A percentile compares a stretch with the other conserved stretches of the same genome.
Conservation (phyloP, 768 basidiomycete genomes). For the Daedaleopsis nitida region DNA sequence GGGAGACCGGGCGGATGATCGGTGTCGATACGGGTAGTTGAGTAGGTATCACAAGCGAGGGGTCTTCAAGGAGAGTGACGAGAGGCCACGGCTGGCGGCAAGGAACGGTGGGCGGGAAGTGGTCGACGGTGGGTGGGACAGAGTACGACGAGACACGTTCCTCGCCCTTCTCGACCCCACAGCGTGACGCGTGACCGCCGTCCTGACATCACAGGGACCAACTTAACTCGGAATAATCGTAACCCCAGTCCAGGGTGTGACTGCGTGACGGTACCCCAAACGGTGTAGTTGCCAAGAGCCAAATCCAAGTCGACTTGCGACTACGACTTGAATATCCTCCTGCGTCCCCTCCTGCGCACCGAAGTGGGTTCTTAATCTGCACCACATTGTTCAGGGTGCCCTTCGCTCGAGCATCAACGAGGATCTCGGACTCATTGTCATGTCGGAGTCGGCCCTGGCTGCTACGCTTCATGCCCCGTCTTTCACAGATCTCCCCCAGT, state of each 20-base stretch:
- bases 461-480: not conserved
- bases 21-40: not conserved
- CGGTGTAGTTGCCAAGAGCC: not conserved
- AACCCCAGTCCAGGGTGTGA: not conserved
- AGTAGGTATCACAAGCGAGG: conserved; percentile 6
- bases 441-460: conserved; percentile 9
- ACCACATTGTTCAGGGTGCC: not conserved
- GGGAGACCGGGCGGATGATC: not conserved
- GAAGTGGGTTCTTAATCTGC: not conserved
- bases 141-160: conserved; percentile 24
- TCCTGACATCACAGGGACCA: conserved; percentile 8
- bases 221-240: not conserved
- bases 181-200: conserved; percentile 14
- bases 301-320: not conserved
- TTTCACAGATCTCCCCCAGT: conserved; percentile 3
- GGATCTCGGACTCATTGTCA: conserved; percentile 1
- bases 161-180: conserved; percentile 17
- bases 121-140: conserved; percentile 22
- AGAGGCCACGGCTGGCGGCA: conserved; percentile 20
- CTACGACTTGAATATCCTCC: not conserved
- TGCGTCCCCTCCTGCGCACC: not conserved
- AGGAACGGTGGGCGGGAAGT: conserved; percentile 17
- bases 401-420: not conserved
- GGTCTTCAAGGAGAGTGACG: conserved; percentile 13
- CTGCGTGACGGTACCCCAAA: conserved; percentile 1